Base-by-base conservation (phyloP, 805 yeast genomes). In the Candida montana region DNA sequence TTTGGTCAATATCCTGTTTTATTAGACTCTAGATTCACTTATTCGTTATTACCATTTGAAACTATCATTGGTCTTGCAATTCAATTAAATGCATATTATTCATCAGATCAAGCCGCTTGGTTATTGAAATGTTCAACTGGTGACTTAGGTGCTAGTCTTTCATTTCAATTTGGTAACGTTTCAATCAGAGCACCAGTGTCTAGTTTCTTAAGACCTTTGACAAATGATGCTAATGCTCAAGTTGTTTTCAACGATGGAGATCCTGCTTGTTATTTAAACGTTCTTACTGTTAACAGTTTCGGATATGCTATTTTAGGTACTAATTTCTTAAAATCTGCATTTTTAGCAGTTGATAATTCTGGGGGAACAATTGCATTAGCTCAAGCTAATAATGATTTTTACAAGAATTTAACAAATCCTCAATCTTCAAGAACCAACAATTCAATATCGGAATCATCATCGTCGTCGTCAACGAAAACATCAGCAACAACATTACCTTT, bases 81-180 rank as follows among this genome's bases (percentile, higher is more conserved):
- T 20, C 90, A 84, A 59, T 63, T 81, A 31, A 79, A 80, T 52
- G 91, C 91, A 0, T 74, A 69, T 47, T 84, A 75, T 54, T 69
- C 74, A 3, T 57, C 62, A 4, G 45, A 41, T n/a, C 63, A 65
- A 6, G 53, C 67, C 7, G 65, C 70, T 15, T 84, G 91, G 91
- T 51, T 81, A 13, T 80, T 81, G 12, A 72, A 73, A 44, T 84
- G 93, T 62, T 61, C 71, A 11, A 62, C 81, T 13, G 70, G 68
- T 1, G 51, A 60, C 5, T 50, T 71, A 8, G 59, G 70, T 19
- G 88, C 86, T 2, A 61, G 71, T 0, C 41, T 84, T 8, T 67
- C 71, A 36, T 72, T 82, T 54, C 50, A 63, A 17, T 67, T 84
- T 52, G 83, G 79, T 13, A 71, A 74, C 31, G 57, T 78, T 31